These are phyloP conservation scores for Hypseocharis bilobata DNA, from an alignment of 441 rosid species.

Conservation along the genomic window DNA sequence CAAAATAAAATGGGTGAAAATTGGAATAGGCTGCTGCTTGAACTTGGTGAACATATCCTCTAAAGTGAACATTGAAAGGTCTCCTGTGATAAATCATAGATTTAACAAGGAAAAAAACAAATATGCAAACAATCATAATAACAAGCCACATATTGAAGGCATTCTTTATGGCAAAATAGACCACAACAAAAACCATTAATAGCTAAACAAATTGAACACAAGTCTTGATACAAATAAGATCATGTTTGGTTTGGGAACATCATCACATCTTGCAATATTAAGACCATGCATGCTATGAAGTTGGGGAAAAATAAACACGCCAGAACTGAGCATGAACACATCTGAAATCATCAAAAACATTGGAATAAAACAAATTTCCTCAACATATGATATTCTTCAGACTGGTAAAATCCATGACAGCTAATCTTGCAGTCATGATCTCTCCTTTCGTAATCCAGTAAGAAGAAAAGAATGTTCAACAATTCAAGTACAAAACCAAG, in stretches of 20 bases:
- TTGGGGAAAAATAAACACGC: not conserved
- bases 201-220: not conserved
- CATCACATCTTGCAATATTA: not conserved
- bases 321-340: not conserved
- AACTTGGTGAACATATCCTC: not conserved
- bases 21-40: not conserved
- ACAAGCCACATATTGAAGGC: not conserved
- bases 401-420: not conserved
- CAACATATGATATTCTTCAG: not conserved
- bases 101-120: not conserved
- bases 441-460: not conserved
- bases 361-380: not conserved
- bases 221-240: not conserved
- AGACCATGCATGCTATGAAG: not conserved
- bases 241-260: not conserved
- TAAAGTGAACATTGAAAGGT: not conserved
- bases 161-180: not conserved
- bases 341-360: not conserved
- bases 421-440: not conserved
- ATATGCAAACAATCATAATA: not conserved
- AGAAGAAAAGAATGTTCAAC: not conserved
- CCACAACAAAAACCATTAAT: not conserved
- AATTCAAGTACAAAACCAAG: not conserved
- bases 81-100: not conserved
- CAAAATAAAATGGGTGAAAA: not conserved